Evolutionary conservation across 2,329 filamentous ascomycete species (phyloP).

Genomic region (Fusarium praegraminearum): DNA sequence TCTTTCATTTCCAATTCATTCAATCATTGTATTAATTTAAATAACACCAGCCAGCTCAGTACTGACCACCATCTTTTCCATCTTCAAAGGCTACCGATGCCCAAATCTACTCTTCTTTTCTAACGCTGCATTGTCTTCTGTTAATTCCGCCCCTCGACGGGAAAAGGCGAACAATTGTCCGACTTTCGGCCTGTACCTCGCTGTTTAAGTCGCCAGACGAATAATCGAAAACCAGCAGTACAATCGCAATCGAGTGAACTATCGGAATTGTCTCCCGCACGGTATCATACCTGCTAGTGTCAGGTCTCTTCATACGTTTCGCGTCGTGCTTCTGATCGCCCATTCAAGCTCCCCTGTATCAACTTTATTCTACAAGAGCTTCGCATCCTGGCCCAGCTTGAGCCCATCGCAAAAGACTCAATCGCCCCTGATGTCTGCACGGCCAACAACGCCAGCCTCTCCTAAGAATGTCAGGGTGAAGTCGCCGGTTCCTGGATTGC

Average conservation of each 20-base stretch:
- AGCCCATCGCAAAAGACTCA: background rate
- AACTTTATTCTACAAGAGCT: conserved; percentile 2
- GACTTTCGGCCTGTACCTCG: conserved; percentile 33
- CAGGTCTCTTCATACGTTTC: background rate
- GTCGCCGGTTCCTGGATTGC: conserved; percentile 67
- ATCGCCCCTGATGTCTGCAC: conserved; percentile 56
- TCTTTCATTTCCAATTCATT: conserved; percentile 29
- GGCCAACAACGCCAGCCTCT: conserved; percentile 64
- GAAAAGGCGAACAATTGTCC: conserved; percentile 25
- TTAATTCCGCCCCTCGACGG: conserved; percentile 3
- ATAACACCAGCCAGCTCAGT: background rate
- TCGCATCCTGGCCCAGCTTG: conserved; percentile 2
- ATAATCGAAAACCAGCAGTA: conserved; percentile 2
- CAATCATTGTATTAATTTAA: conserved; percentile 16
- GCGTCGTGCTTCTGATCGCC: conserved; percentile 1
- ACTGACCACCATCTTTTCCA: background rate
- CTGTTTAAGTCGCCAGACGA: conserved; percentile 17
- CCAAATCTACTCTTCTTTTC: background rate
- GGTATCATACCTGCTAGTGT: background rate
- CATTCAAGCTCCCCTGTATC: conserved; percentile 13
- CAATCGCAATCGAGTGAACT: conserved; percentile 6
- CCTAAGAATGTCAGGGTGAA: conserved; percentile 71
- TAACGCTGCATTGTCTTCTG: background rate
- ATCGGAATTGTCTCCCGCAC: background rate
- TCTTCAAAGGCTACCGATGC: background rate